phyloP scores from a whole-genome alignment of 345 rosid genomes.

The Rubroshorea leprosula region DNA sequence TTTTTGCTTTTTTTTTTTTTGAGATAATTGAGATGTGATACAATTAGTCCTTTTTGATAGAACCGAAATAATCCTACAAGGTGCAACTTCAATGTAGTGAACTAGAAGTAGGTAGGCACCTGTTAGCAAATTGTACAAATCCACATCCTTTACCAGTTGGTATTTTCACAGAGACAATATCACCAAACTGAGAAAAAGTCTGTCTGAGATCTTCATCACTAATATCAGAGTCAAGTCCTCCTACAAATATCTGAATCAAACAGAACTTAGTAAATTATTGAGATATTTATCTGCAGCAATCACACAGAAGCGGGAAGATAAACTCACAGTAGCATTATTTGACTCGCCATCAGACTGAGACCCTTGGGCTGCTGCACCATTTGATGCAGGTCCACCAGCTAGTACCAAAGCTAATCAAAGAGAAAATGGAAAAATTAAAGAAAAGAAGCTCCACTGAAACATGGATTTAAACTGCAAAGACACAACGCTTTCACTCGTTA shows the following conservation, averaged over 20 bases:
- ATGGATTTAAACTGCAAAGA: constrained; percentile 13
- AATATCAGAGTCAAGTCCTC: constrained; percentile 83
- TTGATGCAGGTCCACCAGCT: constrained; percentile 78
- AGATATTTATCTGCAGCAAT: constrained; percentile 10
- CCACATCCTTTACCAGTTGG: constrained; percentile 95
- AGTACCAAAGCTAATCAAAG: constrained; percentile 56
- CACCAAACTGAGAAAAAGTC: constrained; percentile 80
- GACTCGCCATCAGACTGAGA: constrained; percentile 65
- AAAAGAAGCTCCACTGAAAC: constrained; percentile 14
- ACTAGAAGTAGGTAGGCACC: constrained; percentile 31
- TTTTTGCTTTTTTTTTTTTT: no score
- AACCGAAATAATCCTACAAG: not conserved
- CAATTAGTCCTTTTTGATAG: not conserved
- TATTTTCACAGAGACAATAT: constrained; percentile 87
- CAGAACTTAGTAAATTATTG: constrained; percentile 5
- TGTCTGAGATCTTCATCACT: constrained; percentile 83
- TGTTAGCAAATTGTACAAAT: constrained; percentile 73
- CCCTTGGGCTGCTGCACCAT: constrained; percentile 52
- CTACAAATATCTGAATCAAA: constrained; percentile 73
- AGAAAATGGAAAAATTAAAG: constrained; percentile 10
- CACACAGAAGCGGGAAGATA: constrained; percentile 11
- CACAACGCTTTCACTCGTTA: not conserved
- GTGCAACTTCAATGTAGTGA: constrained; percentile 4
- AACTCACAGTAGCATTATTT: constrained; percentile 81
- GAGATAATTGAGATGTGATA: no score